Base-by-base conservation (phyloP, 768 basidiomycete genomes). In the Gautieria morchelliformis region DNA sequence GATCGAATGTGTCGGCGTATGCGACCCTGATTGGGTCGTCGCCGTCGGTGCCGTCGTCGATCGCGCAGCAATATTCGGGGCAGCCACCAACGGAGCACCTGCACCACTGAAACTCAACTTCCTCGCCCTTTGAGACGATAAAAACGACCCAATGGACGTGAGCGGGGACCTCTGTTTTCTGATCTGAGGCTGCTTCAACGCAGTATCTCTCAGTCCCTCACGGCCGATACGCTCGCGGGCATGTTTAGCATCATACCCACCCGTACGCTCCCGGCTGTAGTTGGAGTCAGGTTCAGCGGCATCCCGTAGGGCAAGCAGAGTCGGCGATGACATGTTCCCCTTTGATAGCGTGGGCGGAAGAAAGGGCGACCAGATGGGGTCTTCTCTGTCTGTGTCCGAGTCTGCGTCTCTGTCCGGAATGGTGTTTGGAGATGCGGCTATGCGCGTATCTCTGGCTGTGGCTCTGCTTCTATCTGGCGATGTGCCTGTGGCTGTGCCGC, bases 241-340 rank as follows among this genome's bases (percentile, higher is more conserved):
- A 14, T 37, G 35, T 9, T 37, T 37, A 37, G 35, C 35, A 14
- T 37, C 35, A 37, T 37, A 37, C 35, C 35, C 35, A 37, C 35
- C 35, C 35, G 35, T 10, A 37, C 19, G 48, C 8, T 49, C 51
- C 4, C 35, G 51, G 20, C 35, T 27, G 11, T n/a, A 17, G 47
- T 49, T 46, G 17, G 19, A 35, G 42, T 19, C 46, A 19, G 10
- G 30, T 14, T 39, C 19, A 46, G 53, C 53, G 32, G 35, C 35
- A 19, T 37, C 35, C 35, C 35, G 35, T 14, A 46, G 19, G 6
- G 47, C 33, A 57, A 57, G 17, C 10, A 48, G 56, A 19, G 52
- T 46, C 5, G 56, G 56, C 11, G 56, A 57, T 14, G 56, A 57
- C 56, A 57, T 57, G n/a, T 46, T 49, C 46, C 24, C 56, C 37